Evolutionary conservation across 129 eudicot species (phyloP).

Genomic region (Arctium lappa): DNA sequence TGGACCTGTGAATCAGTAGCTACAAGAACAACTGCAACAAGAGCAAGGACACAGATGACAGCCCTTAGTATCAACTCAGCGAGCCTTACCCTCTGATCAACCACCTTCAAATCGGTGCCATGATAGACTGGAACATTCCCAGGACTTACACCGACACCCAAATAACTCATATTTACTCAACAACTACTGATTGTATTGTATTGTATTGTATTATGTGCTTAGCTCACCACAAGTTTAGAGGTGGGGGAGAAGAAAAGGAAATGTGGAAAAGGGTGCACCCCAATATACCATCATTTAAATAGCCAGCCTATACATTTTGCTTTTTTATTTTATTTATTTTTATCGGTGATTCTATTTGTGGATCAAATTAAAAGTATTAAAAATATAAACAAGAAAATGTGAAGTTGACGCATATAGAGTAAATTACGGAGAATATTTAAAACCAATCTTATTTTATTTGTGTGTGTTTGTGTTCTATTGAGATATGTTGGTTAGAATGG

Average conservation of each 20-base stretch:
- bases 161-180: constrained; percentile 47
- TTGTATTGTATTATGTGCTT: not conserved
- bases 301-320: not conserved
- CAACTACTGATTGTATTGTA: not conserved
- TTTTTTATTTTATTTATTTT: not conserved
- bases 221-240: not conserved
- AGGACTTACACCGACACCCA: constrained; percentile 72
- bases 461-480: no score
- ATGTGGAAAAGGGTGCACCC: not conserved
- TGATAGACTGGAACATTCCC: constrained; percentile 58
- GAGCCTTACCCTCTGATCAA: constrained; percentile 54
- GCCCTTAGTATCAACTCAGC: constrained; percentile 52
- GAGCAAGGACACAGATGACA: constrained; percentile 38
- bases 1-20: constrained; percentile 51
- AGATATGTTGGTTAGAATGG: no score
- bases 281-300: constrained; percentile 1
- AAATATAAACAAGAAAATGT: no score
- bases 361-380: not conserved
- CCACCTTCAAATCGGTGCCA: constrained; percentile 43
- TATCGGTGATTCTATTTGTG: not conserved
- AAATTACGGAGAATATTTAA: no score
- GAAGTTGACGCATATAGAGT: no score
- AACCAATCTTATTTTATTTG: no score
- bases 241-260: not conserved
- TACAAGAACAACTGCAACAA: constrained; percentile 49